These are phyloP conservation scores for Thraustochytrium sp. DNA, from an alignment of 352 stramenopile species.

Conservation along the genomic window DNA sequence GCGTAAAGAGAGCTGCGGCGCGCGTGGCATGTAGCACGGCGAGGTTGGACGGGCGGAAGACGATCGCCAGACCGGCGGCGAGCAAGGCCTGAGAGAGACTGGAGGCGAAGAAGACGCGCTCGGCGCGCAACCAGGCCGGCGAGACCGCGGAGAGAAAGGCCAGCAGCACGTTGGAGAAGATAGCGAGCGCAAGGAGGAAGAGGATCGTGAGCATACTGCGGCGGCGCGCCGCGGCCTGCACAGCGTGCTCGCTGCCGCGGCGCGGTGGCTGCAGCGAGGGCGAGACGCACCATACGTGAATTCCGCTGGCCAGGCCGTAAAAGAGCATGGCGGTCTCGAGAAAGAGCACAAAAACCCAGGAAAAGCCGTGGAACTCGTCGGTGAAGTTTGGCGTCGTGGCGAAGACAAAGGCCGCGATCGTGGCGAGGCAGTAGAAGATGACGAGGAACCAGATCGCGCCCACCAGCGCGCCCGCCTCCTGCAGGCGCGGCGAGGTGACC, in stretches of 20 bases:
- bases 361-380: not conserved
- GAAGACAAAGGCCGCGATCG: not conserved
- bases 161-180: not conserved
- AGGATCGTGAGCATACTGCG: not conserved
- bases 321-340: not conserved
- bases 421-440: not conserved
- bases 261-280: not conserved
- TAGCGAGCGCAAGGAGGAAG: not conserved
- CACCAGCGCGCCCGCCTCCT: not conserved
- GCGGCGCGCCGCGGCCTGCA: not conserved
- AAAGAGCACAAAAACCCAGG: constrained; percentile 10
- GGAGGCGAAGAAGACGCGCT: not conserved
- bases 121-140: not conserved
- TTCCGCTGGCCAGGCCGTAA: not conserved
- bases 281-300: not conserved
- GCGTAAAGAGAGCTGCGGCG: too few relatives aligned
- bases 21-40: not conserved
- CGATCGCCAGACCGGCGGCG: not conserved
- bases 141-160: not conserved
- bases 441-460: not conserved
- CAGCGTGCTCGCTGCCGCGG: too few relatives aligned
- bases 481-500: not conserved
- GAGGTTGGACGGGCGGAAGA: not conserved
- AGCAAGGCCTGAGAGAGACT: not conserved
- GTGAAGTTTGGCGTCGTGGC: not conserved